phyloP scores from a whole-genome alignment of 352 stramenopile genomes.

The Phytophthora cajani region DNA sequence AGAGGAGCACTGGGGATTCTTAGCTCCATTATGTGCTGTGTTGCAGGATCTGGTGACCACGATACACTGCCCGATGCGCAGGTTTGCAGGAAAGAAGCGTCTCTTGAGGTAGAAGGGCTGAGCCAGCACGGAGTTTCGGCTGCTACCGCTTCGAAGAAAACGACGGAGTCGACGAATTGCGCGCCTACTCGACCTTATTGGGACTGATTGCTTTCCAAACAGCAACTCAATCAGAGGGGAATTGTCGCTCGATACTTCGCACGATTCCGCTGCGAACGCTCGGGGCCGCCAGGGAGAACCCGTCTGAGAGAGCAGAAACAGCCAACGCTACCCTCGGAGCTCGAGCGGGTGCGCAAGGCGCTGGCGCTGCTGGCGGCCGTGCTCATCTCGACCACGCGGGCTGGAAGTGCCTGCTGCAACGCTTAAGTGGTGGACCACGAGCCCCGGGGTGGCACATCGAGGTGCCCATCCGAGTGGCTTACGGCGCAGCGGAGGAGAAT shows the following conservation, averaged over 20 bases:
- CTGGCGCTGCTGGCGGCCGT: slow-evolving; percentile 39
- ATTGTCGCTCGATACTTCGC: not conserved
- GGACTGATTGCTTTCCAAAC: too few species aligned
- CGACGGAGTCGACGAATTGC: too few species aligned
- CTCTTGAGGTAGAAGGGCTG: too few species aligned
- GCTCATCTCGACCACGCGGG: slow-evolving; percentile 25
- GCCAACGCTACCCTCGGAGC: not conserved
- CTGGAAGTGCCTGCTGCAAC: slow-evolving; percentile 38
- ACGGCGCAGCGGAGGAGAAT: not conserved
- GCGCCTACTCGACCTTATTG: too few species aligned
- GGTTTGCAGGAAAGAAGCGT: too few species aligned
- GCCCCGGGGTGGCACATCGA: slow-evolving; percentile 5
- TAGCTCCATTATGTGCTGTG: too few species aligned
- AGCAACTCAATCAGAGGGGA: too few species aligned
- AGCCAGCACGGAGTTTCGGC: too few species aligned
- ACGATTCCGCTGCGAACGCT: slow-evolving; percentile 10
- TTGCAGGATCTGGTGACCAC: too few species aligned
- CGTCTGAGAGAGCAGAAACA: slow-evolving; percentile 1
- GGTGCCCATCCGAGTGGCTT: slow-evolving; percentile 10
- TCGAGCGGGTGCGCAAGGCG: slow-evolving; percentile 23
- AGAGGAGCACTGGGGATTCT: too few species aligned
- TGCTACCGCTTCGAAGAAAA: too few species aligned
- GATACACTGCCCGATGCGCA: too few species aligned
- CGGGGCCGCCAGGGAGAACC: not conserved
- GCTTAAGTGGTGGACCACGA: slow-evolving; percentile 23